A percentile compares a stretch with the other conserved stretches of the same genome.
These are phyloP conservation scores for Bruguiera hainesii DNA, from an alignment of 441 rosid genomes.

Conservation along the genomic window DNA sequence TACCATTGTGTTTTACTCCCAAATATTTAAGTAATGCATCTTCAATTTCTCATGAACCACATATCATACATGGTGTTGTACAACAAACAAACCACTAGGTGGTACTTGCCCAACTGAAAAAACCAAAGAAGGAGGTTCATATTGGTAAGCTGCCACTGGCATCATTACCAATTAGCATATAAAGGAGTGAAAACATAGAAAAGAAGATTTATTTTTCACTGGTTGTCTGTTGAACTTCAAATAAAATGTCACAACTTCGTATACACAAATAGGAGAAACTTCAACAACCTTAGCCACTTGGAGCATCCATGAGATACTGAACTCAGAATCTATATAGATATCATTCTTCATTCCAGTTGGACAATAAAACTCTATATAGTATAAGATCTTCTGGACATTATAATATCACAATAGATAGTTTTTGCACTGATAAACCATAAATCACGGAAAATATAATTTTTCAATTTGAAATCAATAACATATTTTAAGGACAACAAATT, in stretches of 20 bases:
- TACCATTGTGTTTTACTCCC: constrained; percentile 95
- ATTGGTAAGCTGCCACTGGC: constrained; percentile 17
- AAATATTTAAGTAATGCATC: constrained; percentile 81
- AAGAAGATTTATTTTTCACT: constrained; percentile 40
- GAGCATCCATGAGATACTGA: constrained; percentile 14
- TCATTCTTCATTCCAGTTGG: not conserved
- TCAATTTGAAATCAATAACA: too few relatives aligned
- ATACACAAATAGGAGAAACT: constrained; percentile 94
- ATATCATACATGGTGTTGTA: constrained; percentile 97
- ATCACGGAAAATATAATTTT: too few relatives aligned
- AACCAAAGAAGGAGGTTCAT: constrained; percentile 13
- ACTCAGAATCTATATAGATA: not conserved
- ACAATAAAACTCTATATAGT: too few relatives aligned
- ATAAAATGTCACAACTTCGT: constrained; percentile 93
- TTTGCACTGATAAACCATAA: too few relatives aligned
- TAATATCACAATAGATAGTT: too few relatives aligned
- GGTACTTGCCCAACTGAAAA: constrained; percentile 92
- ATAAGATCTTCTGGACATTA: too few relatives aligned
- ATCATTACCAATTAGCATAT: constrained; percentile 10
- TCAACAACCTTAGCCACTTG: constrained; percentile 90
- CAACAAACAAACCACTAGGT: constrained; percentile 97
- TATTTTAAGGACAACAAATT: too few relatives aligned
- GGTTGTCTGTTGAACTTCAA: constrained; percentile 93
- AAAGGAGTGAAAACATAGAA: not conserved
- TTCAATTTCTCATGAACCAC: constrained; percentile 90